Evolutionary conservation across 2,329 filamentous ascomycete genomes (phyloP).

Genomic region (Colletotrichum chlorophyti): DNA sequence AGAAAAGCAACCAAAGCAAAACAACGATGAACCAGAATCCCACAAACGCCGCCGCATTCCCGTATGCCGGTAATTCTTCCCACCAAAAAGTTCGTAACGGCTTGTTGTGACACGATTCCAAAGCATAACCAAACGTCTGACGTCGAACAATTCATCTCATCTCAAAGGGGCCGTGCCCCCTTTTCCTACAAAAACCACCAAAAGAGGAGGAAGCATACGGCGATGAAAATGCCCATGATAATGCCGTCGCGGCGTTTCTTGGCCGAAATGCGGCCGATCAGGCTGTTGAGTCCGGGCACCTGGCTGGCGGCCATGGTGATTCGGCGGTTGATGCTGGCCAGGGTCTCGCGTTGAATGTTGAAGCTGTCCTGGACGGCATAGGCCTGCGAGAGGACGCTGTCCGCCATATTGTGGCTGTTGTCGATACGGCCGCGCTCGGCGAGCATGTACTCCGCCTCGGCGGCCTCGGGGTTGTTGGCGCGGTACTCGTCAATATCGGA

Average conservation of each 20-base stretch:
- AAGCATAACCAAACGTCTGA: conserved; percentile 12
- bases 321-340: conserved; percentile 86
- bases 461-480: conserved; percentile 78
- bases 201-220: conserved; percentile 87
- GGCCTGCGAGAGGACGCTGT: conserved; percentile 90
- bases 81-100: conserved; percentile 24
- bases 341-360: conserved; percentile 81
- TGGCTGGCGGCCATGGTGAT: conserved; percentile 90
- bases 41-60: conserved; percentile 29
- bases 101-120: conserved; percentile 23
- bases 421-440: conserved; percentile 87
- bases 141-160: neutral
- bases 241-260: conserved; percentile 96
- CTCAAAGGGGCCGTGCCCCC: conserved; percentile 1
- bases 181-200: conserved; percentile 71
- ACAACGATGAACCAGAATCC: neutral
- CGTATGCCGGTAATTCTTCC: conserved; percentile 28
- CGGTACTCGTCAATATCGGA: conserved; percentile 92
- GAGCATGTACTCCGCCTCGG: conserved; percentile 97
- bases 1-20: too few relatives aligned
- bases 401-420: conserved; percentile 86
- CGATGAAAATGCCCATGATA: conserved; percentile 90
- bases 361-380: conserved; percentile 97
- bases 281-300: conserved; percentile 88
- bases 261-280: conserved; percentile 91